Percentiles rank a stretch among this genome's conserved stretches.
Conservation (phyloP, 805 yeast genomes). For the Cyberlindnera galapagoensis region DNA sequence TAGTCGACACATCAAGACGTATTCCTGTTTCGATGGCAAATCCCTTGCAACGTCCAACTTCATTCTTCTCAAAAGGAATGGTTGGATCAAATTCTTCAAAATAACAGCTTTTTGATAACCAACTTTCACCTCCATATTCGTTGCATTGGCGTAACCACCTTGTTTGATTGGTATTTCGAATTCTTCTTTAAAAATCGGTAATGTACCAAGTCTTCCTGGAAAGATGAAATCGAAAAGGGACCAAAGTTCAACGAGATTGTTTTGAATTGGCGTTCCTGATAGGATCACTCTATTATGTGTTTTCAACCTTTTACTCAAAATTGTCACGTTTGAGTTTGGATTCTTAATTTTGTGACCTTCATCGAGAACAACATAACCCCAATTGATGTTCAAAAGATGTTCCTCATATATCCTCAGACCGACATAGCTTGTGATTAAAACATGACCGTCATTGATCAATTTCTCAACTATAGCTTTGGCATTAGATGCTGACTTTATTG, state of each 20-base stretch:
- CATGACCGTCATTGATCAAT: conserved; percentile 67
- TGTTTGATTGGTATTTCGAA: conserved; percentile 88
- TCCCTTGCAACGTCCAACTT: conserved; percentile 95
- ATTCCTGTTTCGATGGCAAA: conserved; percentile 86
- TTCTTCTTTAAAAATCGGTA: conserved; percentile 91
- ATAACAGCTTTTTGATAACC: conserved; percentile 95
- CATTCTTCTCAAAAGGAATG: conserved; percentile 79
- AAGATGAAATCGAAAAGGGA: conserved; percentile 90
- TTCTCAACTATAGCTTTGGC: conserved; percentile 47
- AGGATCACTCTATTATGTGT: conserved; percentile 83
- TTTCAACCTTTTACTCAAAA: conserved; percentile 75
- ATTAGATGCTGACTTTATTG: conserved; percentile 28
- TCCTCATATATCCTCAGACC: conserved; percentile 69
- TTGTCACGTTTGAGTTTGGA: conserved; percentile 84
- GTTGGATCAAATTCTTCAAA: conserved; percentile 79
- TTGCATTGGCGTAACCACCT: conserved; percentile 98
- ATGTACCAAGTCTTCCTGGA: conserved; percentile 91
- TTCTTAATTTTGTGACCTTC: conserved; percentile 97
- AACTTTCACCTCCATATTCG: conserved; percentile 91
- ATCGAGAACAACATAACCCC: conserved; percentile 91
- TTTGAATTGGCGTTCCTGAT: conserved; percentile 96
- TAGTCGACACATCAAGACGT: conserved; percentile 85
- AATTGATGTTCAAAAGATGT: conserved; percentile 53
- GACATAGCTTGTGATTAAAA: conserved; percentile 85
- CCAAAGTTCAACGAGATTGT: conserved; percentile 89